Conservation (phyloP, 2,329 filamentous ascomycete species). For the Aureobasidium sp. region DNA sequence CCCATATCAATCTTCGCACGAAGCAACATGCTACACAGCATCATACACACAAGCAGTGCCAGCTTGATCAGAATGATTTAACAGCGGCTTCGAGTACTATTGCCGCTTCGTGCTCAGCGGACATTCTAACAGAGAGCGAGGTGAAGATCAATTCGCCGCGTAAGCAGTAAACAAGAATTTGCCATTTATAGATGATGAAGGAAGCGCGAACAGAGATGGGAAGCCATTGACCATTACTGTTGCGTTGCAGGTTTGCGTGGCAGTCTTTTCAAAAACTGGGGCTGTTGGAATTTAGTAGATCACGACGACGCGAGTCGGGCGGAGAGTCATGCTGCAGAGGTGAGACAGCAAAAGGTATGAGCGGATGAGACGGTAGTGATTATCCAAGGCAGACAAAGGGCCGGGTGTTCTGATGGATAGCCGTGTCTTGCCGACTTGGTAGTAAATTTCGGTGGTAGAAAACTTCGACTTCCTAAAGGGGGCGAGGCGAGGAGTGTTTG, state of each 20-base stretch:
- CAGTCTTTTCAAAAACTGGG: not conserved
- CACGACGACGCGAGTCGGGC: not conserved
- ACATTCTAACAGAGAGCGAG: not conserved
- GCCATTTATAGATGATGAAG: not conserved
- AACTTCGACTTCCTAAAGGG: conserved; percentile 5
- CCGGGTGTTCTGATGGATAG: not conserved
- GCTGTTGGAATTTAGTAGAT: not conserved
- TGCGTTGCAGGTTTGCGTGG: not conserved
- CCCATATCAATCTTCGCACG: not conserved
- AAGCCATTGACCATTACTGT: not conserved
- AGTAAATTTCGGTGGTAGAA: not conserved
- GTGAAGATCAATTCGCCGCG: not conserved
- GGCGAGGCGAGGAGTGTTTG: not conserved
- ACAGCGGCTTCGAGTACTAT: not conserved
- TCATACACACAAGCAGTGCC: not conserved
- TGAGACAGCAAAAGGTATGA: not conserved
- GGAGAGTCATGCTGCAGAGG: not conserved
- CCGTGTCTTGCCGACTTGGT: not conserved
- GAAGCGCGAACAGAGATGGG: not conserved
- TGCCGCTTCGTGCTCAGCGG: not conserved
- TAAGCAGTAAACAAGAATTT: not conserved
- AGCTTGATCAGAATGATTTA: not conserved
- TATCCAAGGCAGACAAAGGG: not conserved
- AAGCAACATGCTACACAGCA: not conserved
- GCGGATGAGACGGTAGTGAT: not conserved